Conservation (phyloP, 108 stramenopile genomes). For the Skeletonema costatum region DNA sequence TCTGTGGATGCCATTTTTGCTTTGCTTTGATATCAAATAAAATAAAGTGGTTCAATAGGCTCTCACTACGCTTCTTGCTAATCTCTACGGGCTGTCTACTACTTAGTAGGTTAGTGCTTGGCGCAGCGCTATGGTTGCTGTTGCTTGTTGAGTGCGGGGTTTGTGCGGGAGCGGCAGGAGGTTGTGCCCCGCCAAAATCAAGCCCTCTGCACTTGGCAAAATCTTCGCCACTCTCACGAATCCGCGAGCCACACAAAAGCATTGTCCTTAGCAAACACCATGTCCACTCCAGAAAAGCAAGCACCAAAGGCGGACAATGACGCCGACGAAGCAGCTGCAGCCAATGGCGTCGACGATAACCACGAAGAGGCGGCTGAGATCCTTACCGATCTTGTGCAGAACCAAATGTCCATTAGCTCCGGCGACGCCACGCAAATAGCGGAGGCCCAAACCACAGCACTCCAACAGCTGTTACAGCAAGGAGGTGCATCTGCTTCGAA, state of each 20-base stretch:
- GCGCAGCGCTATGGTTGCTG: too few species aligned
- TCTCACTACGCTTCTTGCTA: neutral
- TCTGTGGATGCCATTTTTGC: slow-evolving; percentile 21
- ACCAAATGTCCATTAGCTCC: slow-evolving; percentile 5
- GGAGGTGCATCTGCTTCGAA: slow-evolving; percentile 5
- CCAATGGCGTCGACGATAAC: slow-evolving; percentile 3
- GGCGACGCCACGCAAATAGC: neutral
- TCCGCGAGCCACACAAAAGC: neutral
- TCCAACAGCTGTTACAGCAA: slow-evolving; percentile 10
- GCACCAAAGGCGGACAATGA: slow-evolving; percentile 7
- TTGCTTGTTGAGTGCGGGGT: too few species aligned
- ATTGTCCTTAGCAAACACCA: neutral
- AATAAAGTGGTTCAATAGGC: neutral
- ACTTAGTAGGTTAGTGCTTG: too few species aligned
- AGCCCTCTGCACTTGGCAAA: neutral
- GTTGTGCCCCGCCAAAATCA: neutral
- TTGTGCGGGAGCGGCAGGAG: too few species aligned
- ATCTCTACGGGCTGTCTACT: too few species aligned
- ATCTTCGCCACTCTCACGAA: neutral
- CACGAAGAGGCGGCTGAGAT: slow-evolving; percentile 37
- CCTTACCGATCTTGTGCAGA: slow-evolving; percentile 28
- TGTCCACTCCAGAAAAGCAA: slow-evolving; percentile 7
- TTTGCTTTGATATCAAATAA: neutral
- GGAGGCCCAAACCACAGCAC: slow-evolving; percentile 1
- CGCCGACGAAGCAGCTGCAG: slow-evolving; percentile 1